A percentile compares a stretch with the other conserved stretches of the same genome.
phyloP scores from a whole-genome alignment of 176 grass and related monocot species.

The Lolium rigidum region DNA sequence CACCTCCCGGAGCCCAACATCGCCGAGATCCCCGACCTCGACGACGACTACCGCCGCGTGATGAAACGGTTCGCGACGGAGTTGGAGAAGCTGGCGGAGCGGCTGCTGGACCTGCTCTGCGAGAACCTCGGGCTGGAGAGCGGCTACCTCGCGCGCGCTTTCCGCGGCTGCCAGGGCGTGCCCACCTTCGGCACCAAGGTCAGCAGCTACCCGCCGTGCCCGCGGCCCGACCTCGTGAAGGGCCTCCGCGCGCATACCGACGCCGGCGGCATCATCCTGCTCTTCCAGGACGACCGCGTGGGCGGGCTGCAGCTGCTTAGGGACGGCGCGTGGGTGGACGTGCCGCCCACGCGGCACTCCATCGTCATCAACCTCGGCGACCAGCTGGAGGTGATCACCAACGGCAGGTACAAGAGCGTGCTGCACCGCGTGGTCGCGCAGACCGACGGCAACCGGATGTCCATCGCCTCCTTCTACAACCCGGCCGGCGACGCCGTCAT shows the following conservation, averaged over 20 bases:
- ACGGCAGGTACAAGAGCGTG: conserved; percentile 91
- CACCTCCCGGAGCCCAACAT: conserved; percentile 75
- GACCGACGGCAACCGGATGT: conserved; percentile 80
- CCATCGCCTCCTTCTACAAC: conserved; percentile 97
- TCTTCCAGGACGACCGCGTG: conserved; percentile 84
- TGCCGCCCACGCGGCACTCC: conserved; percentile 68
- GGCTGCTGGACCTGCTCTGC: conserved; percentile 68
- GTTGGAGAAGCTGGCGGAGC: conserved; percentile 72
- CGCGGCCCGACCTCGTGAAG: conserved; percentile 73
- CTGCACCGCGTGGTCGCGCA: conserved; percentile 80
- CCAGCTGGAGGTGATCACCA: conserved; percentile 97
- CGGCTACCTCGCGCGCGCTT: conserved; percentile 60
- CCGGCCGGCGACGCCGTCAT: conserved; percentile 77
- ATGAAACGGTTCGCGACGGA: conserved; percentile 74
- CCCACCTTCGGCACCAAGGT: conserved; percentile 93
- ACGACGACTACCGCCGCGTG: conserved; percentile 56
- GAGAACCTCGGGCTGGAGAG: conserved; percentile 73
- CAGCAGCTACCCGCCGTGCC: conserved; percentile 90
- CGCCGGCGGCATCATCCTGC: conserved; percentile 87
- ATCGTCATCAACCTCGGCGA: conserved; percentile 94
- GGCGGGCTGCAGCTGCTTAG: conserved; percentile 81
- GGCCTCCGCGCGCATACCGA: conserved; percentile 92
- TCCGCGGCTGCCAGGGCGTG: conserved; percentile 45
- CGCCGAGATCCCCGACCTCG: conserved; percentile 59
- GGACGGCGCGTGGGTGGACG: conserved; percentile 77